Conservation (phyloP, 1,139 yeast species). For the Geotrichum klebahnii region DNA sequence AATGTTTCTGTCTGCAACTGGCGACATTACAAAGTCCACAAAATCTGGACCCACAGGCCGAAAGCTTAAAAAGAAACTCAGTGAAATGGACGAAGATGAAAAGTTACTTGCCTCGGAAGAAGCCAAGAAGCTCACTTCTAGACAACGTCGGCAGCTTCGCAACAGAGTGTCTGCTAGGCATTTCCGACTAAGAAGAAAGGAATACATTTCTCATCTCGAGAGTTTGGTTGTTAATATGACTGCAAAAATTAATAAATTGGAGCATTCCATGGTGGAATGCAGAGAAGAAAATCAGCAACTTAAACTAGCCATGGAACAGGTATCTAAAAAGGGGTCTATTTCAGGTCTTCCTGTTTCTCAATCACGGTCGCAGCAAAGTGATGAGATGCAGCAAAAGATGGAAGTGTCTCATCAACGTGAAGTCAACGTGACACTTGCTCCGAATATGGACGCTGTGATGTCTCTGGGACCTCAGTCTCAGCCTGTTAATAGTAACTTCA, state of each 20-base stretch:
- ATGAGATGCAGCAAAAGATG: conserved; percentile 8
- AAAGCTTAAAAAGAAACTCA: conserved; percentile 13
- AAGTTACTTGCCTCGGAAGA: conserved; percentile 33
- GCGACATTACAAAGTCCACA: conserved; percentile 1
- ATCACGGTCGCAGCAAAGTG: no score
- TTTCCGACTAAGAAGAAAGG: conserved; percentile 37
- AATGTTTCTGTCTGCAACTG: conserved; percentile 7
- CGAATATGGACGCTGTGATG: background rate
- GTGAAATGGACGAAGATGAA: conserved; percentile 34
- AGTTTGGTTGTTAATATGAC: conserved; percentile 31
- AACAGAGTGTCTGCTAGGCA: conserved; percentile 38
- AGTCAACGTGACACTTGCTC: background rate
- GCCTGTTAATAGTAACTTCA: background rate
- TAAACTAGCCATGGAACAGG: conserved; percentile 8
- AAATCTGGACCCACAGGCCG: conserved; percentile 3
- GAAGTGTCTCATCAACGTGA: background rate
- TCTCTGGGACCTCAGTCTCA: background rate
- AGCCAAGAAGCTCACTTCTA: conserved; percentile 34
- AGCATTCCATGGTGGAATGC: conserved; percentile 25
- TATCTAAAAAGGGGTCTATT: no score
- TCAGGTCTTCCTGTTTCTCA: no score
- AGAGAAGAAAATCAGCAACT: conserved; percentile 17
- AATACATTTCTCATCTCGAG: conserved; percentile 36
- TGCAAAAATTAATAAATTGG: conserved; percentile 27
- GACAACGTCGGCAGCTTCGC: conserved; percentile 36